A percentile compares a stretch with the other conserved stretches of the same genome.
Conservation (phyloP, 768 basidiomycete species). For the Suillus americanus region DNA sequence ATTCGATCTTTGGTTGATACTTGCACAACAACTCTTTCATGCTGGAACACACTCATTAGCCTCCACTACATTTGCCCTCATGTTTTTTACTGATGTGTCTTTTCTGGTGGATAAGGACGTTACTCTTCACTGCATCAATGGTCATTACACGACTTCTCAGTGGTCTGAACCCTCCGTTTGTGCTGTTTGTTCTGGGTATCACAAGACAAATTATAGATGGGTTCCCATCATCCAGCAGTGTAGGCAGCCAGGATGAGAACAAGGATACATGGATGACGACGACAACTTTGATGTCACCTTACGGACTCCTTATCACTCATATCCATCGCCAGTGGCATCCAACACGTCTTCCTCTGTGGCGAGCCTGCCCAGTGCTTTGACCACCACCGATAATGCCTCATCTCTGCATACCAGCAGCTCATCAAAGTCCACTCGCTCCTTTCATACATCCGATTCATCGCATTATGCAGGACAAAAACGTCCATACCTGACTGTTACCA, state of each 20-base stretch:
- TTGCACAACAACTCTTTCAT: too few relatives aligned
- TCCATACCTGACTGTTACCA: constrained; percentile 18
- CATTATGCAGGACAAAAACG: constrained; percentile 44
- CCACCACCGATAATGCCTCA: constrained; percentile 34
- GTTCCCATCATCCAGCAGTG: constrained; percentile 20
- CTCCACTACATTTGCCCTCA: too few relatives aligned
- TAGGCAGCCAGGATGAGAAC: constrained; percentile 25
- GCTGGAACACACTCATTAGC: too few relatives aligned
- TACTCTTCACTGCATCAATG: too few relatives aligned
- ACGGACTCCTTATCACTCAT: constrained; percentile 52
- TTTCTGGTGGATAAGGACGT: too few relatives aligned
- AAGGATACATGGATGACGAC: constrained; percentile 32
- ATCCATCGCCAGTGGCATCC: constrained; percentile 20
- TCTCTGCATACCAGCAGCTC: constrained; percentile 40
- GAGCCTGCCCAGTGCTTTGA: constrained; percentile 32
- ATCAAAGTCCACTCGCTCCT: constrained; percentile 42
- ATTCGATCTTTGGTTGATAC: too few relatives aligned
- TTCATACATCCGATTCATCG: constrained; percentile 27
- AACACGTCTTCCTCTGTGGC: constrained; percentile 25
- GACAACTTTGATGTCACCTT: constrained; percentile 70
- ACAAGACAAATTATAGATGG: not conserved
- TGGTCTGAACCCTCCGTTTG: too few relatives aligned
- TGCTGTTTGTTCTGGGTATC: too few relatives aligned
- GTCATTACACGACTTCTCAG: too few relatives aligned
- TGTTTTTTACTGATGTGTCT: too few relatives aligned